Evolutionary conservation across 805 yeast species (phyloP).

Genomic region (Starmerella floricola): DNA sequence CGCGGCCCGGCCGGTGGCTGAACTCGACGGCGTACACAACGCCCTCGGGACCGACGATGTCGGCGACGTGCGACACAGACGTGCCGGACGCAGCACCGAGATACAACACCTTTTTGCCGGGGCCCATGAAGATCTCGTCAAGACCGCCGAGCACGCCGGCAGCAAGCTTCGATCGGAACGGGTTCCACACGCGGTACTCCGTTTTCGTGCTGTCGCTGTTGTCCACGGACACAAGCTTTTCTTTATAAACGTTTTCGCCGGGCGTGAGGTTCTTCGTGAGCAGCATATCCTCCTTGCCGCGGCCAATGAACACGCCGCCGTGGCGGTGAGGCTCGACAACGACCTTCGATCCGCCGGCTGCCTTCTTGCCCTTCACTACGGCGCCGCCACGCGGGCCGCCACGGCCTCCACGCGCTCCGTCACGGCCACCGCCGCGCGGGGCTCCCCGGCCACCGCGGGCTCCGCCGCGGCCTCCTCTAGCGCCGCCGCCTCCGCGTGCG

Average conservation of each 20-base stretch:
- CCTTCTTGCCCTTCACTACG: constrained; percentile 45
- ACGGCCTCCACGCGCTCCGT: constrained; percentile 36
- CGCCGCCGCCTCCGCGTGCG: constrained; percentile 36
- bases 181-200: constrained; percentile 99
- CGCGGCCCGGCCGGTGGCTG: constrained; percentile 99
- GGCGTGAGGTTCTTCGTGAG: constrained; percentile 96
- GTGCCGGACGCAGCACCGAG: constrained; percentile 99
- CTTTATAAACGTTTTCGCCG: constrained; percentile 98
- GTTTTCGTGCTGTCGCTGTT: constrained; percentile 79
- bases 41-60: constrained; percentile 98
- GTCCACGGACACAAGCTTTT: constrained; percentile 87
- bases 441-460: constrained; percentile 38
- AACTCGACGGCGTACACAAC: constrained; percentile 97
- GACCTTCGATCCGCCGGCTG: constrained; percentile 75
- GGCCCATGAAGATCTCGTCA: constrained; percentile 92
- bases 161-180: constrained; percentile 98
- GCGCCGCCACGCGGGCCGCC: constrained; percentile 42
- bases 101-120: constrained; percentile 95
- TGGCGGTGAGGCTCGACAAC: constrained; percentile 98
- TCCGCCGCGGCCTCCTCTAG: constrained; percentile 48
- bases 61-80: constrained; percentile 95
- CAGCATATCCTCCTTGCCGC: constrained; percentile 97
- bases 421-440: constrained; percentile 38
- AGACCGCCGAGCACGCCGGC: constrained; percentile 99
- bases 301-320: constrained; percentile 95